Percentiles rank a stretch among this genome's conserved stretches.
Conservation (phyloP, 1,284 basidiomycete species). For the Afroboletus lepidellus region DNA sequence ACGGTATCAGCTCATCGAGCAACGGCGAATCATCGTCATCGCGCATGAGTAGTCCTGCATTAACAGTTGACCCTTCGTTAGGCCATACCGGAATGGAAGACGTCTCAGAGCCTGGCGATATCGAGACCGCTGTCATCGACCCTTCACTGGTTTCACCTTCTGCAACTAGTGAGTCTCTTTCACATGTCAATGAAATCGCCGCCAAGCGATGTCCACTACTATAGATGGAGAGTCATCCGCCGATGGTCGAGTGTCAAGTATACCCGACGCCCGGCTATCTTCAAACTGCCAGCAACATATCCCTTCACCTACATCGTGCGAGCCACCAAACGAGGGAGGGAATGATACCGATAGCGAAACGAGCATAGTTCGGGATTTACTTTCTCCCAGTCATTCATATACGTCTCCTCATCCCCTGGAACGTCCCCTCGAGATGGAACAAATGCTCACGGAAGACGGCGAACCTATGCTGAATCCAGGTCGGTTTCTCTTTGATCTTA, state of each 20-base stretch:
- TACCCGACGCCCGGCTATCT: conserved; percentile 12
- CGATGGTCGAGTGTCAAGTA: conserved; percentile 5
- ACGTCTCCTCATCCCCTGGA: conserved; percentile 22
- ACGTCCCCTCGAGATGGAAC: conserved; percentile 43
- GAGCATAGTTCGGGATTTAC: conserved; percentile 15
- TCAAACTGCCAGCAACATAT: conserved; percentile 1
- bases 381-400: conserved; percentile 25
- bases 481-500: conserved; percentile 29
- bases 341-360: conserved; percentile 18
- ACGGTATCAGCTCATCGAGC: conserved; percentile 17
- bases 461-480: conserved; percentile 68
- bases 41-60: conserved; percentile 25
- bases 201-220: conserved; percentile 27
- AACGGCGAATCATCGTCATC: conserved; percentile 32
- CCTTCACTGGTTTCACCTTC: conserved; percentile 37
- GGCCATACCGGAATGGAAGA: conserved; percentile 15
- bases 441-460: conserved; percentile 58
- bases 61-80: conserved; percentile 31
- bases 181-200: conserved; percentile 22
- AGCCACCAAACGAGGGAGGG: conserved; percentile 8
- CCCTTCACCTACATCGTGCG: conserved; percentile 12
- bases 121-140: conserved; percentile 37
- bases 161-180: conserved; percentile 17
- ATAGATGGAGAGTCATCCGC: conserved; percentile 23
- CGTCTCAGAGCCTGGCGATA: conserved; percentile 16